Base-by-base conservation (phyloP, 768 basidiomycete genomes). In the Saitozyma sp. region DNA sequence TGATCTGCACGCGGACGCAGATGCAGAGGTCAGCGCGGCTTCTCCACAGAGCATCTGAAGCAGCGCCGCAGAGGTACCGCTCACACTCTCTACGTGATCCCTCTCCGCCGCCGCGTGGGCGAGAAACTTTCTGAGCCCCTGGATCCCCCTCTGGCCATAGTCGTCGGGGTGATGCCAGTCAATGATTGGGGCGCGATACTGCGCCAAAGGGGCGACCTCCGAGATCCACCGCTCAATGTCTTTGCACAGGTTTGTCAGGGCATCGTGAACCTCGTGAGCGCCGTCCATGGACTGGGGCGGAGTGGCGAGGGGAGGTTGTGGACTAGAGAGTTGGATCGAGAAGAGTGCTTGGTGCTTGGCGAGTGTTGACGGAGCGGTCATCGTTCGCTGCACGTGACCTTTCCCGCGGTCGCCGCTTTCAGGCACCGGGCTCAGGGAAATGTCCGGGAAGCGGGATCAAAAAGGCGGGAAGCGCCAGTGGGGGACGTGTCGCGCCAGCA, bases 181-280 rank as follows among this genome's bases (percentile, higher is more conserved):
- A 50, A 77, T 73, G 20, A 79, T 65, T 4, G 78, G 78, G 1
- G 77, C 66, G 29, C 63, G 56, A 55, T 71, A 75, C 20, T 62
- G 57, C 39, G 65, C 65, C 13, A 17, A 16, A 3, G 63, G 58
- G 10, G 40, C 39, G 29, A 40, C 20, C n/a, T 57, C 19, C 0
- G 48, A 17, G 8, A 56, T 57, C 48, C 68, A 71, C 6, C 43
- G 9, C 19, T 59, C 11, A 29, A 74, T 70, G 19, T 17, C 17
- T 50, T n/a, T 37, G 46, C 60, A 64, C 20, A 68, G 46, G 37
- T 51, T 13, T 41, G 29, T 29, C 29, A 29, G 29, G 29, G 29
- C 29, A 29, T 29, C 29, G 29, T 29, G 29, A 29, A 29, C 29
- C 29, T 29, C 29, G 2, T 29, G 29, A 29, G 29, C 29, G 29